Base-by-base conservation (phyloP, 2,329 filamentous ascomycete genomes). In the Metarhizium humberi region DNA sequence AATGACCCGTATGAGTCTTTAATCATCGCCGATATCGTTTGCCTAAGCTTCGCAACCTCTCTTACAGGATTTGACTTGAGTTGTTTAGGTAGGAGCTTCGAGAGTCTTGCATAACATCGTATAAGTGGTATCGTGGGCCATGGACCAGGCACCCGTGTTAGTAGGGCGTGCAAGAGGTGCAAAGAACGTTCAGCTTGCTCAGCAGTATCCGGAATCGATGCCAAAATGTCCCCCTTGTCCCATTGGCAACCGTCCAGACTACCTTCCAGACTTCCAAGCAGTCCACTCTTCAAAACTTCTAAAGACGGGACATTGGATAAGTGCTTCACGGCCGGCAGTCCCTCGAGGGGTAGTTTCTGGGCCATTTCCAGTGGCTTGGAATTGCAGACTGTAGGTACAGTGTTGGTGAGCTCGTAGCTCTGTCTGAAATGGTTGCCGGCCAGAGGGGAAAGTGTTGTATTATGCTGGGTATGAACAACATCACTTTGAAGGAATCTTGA, bases 1-100 rank as follows among this genome's bases (percentile, higher is more conserved):
- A 78, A 71, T 57, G 73, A 73, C 1, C 57, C 58, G 57, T 73
- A 71, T 11, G 64, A 66, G 25, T 54, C 25, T 53, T 69, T 68
- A 2, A 71, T 62, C 25, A 66, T 36, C 8, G 57, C 50, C 11
- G 56, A 53, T 1, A 63, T 63, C 11, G 57, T 60, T 3, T 60
- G 55, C 20, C 65, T 49, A 7, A 66, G 52, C 48, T 55, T 54
- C 13, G 56, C 51, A 6, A 56, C 48, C 13, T 58, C 53, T 29
- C 51, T 47, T 18, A 61, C 46, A 2, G 46, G 59, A 20, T 64
- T 64, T n/a, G 66, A 61, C 53, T 69, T 73, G 30, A 62, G 62
- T 13, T 60, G 61, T 54, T 74, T 69, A 2, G 73, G 71, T 5
- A 75, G 58, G 2, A 65, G 60, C 51, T 67, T 71, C 62, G 66